phyloP scores from a whole-genome alignment of 345 rosid species.

The Erysimum cheiranthoides region DNA sequence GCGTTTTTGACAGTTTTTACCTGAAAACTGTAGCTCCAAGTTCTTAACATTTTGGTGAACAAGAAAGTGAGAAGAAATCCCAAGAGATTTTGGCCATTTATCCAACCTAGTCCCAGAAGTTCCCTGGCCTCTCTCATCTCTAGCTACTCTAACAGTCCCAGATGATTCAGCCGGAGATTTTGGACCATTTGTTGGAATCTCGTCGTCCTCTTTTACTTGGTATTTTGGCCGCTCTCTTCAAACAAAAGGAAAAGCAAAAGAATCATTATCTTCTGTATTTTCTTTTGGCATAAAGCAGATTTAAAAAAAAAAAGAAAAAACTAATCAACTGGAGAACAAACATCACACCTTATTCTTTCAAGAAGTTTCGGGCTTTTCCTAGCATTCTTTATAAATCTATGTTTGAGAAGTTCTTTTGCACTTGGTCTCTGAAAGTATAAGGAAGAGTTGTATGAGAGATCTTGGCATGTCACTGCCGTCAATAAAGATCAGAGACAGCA shows the following conservation, averaged over 20 bases:
- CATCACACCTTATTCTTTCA: slow-evolving; percentile 89
- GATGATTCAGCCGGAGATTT: slow-evolving; percentile 58
- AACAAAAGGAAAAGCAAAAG: slow-evolving; percentile 38
- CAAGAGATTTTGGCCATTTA: slow-evolving; percentile 33
- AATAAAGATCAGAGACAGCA: slow-evolving; percentile 29
- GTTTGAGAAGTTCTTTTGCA: slow-evolving; percentile 95
- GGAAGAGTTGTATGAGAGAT: slow-evolving; percentile 33
- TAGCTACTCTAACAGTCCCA: slow-evolving; percentile 77
- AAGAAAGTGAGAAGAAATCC: slow-evolving; percentile 33
- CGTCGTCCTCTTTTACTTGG: slow-evolving; percentile 68
- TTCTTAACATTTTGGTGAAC: slow-evolving; percentile 41
- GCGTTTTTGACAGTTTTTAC: slow-evolving; percentile 73
- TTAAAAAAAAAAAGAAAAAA: too few species aligned
- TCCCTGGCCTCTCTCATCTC: slow-evolving; percentile 75
- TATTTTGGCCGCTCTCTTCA: slow-evolving; percentile 92
- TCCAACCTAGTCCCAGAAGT: slow-evolving; percentile 73
- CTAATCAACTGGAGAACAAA: slow-evolving; percentile 18
- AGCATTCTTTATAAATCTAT: slow-evolving; percentile 82
- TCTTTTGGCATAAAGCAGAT: slow-evolving; percentile 32
- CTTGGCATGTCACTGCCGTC: slow-evolving; percentile 21
- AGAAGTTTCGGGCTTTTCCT: slow-evolving; percentile 89
- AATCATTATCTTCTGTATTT: neutral
- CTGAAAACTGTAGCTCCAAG: slow-evolving; percentile 57
- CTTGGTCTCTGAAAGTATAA: slow-evolving; percentile 79
- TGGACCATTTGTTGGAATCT: slow-evolving; percentile 57